Conservation (phyloP, 1,284 basidiomycete genomes). For the Wallemia ichthyophaga region DNA sequence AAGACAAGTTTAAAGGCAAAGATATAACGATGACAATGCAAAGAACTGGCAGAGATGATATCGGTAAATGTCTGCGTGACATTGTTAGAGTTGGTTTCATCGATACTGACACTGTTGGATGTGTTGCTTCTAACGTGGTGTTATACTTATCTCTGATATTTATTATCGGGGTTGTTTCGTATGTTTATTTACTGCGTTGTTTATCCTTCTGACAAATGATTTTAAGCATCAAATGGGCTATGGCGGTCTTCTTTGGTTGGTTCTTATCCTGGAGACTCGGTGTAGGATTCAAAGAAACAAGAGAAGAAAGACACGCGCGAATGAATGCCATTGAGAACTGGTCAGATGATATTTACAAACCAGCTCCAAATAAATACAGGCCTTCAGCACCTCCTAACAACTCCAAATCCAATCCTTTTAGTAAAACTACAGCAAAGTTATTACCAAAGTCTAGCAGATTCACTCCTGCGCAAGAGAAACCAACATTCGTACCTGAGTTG, state of each 20-base stretch:
- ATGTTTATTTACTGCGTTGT: too few relatives aligned
- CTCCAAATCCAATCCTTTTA: slow-evolving; percentile 19
- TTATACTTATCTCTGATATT: slow-evolving; percentile 85
- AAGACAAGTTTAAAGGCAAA: slow-evolving; percentile 43
- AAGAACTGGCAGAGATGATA: slow-evolving; percentile 28
- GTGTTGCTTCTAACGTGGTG: slow-evolving; percentile 76
- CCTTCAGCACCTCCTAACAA: slow-evolving; percentile 42
- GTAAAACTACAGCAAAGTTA: slow-evolving; percentile 23
- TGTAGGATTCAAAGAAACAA: slow-evolving; percentile 73
- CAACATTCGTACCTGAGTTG: not conserved
- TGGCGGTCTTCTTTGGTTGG: slow-evolving; percentile 94
- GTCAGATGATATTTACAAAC: slow-evolving; percentile 82
- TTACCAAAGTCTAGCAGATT: slow-evolving; percentile 4
- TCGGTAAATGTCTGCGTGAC: slow-evolving; percentile 62
- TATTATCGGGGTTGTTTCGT: slow-evolving; percentile 75
- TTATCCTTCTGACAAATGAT: too few relatives aligned
- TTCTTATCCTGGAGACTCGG: slow-evolving; percentile 84
- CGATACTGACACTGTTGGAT: slow-evolving; percentile 77
- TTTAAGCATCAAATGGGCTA: slow-evolving; percentile 48
- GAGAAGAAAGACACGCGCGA: slow-evolving; percentile 74
- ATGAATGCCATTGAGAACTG: slow-evolving; percentile 79
- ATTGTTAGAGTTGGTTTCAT: slow-evolving; percentile 68
- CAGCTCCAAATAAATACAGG: slow-evolving; percentile 67
- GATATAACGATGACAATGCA: slow-evolving; percentile 60
- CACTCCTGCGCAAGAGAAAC: slow-evolving; percentile 2